Evolutionary conservation across 78 protist genomes (phyloP).

Genomic region (Pelomyxa schiedti): DNA sequence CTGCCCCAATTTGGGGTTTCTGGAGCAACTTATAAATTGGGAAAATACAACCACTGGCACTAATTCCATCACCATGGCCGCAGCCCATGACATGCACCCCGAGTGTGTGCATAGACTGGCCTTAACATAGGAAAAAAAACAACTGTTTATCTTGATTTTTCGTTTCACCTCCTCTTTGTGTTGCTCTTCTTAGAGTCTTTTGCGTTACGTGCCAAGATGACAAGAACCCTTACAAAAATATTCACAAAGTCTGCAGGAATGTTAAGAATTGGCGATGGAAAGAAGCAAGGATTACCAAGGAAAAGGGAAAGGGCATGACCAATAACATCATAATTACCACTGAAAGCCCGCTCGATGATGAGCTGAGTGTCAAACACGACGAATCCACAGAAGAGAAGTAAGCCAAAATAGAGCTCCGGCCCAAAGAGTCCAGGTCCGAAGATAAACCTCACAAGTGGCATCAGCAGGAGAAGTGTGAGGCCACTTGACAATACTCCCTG

Average conservation of each 20-base stretch:
- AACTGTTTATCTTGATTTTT: no score
- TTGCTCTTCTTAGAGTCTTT: neutral
- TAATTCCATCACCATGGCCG: no score
- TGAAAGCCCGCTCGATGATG: conserved; percentile 28
- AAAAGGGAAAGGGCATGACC: conserved; percentile 33
- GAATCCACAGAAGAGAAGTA: conserved; percentile 40
- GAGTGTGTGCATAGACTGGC: no score
- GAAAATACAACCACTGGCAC: no score
- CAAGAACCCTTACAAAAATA: conserved; percentile 37
- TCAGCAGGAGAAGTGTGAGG: conserved; percentile 5
- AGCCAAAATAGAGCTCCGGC: conserved; percentile 30
- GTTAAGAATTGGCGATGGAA: neutral
- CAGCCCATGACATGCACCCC: no score
- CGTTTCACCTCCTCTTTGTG: no score
- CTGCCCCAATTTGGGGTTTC: no score
- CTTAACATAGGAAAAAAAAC: no score
- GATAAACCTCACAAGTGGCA: conserved; percentile 24
- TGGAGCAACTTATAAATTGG: no score
- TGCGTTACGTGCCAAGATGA: conserved; percentile 22
- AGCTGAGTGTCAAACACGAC: conserved; percentile 58
- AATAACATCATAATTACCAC: conserved; percentile 22
- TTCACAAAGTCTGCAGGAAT: conserved; percentile 25
- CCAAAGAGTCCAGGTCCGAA: conserved; percentile 10
- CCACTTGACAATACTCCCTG: conserved; percentile 32
- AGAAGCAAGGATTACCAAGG: neutral